Base-by-base conservation (phyloP, 1,139 yeast species). In the Eremothecium sinecaudum region DNA sequence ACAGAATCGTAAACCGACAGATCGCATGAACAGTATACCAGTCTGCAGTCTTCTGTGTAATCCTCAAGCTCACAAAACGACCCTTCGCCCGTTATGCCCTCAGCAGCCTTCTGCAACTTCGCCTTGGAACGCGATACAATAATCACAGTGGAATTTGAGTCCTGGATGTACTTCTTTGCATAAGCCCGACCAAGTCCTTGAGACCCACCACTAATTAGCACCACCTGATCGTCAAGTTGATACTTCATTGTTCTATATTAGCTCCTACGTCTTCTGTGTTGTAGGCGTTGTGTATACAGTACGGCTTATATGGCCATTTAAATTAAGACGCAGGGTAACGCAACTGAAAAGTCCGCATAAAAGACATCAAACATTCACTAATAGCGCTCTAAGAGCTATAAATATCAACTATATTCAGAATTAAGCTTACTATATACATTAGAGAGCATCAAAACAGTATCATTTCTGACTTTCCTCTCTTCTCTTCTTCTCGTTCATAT, bases 131-230 rank as follows among this genome's bases (percentile, higher is more conserved):
- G 66, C 2, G 96, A 86, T 11, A 86, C 81, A 1, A 79, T 64
- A 4, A 87, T 83, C 41, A 63, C 62, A 32, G 90, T 82, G 5
- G 81, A 79, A 17, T 58, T 52, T 3, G 60, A 43, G 26, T 47
- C 50, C 4, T 38, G 29, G 38, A 72, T 77, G 31, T 79, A 61
- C 41, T 72, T 66, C 25, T 63, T 62, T 0, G 94, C 94, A 36
- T 92, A 56, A 31, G 82, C 81, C 2, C 75, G 76, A 0, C 99
- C 98, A 1, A 90, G 64, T 0, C 99, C 99, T 51, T 90, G 98
- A 0, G 97, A 86, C 0, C 90, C 98, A 2, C 99, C 99, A 0
- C 94, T 73, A 13, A 92, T 69, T n/a, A 90, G 68, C 2, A 82
- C 87, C 1, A 73, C 55, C 56, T 78, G 76, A 16, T 71, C 73